A percentile compares a stretch with the other conserved stretches of the same genome.
Evolutionary conservation across 2,329 filamentous ascomycete species (phyloP).

Genomic region (Colletotrichum godetiae): DNA sequence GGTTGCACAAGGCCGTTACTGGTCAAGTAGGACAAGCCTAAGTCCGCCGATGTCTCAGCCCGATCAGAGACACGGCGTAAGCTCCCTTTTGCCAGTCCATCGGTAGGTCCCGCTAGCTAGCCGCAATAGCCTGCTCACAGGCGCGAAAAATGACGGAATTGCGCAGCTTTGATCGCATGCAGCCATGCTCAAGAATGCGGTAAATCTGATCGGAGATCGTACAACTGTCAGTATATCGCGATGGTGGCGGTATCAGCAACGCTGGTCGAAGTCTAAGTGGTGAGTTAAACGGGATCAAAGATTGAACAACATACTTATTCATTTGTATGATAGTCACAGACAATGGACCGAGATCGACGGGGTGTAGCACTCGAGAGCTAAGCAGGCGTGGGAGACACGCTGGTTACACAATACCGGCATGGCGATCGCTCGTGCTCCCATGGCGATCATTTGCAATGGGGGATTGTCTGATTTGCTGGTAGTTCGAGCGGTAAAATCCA

Average conservation of each 20-base stretch:
- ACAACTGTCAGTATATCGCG: no score
- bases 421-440: background rate
- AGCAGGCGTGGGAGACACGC: no score
- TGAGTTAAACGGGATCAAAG: background rate
- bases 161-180: slow-evolving; percentile 8
- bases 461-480: background rate
- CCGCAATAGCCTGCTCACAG: background rate
- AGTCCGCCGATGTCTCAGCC: background rate
- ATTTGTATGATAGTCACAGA: background rate
- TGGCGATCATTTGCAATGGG: background rate
- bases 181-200: background rate
- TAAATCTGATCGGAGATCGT: background rate
- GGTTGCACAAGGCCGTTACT: slow-evolving; percentile 6
- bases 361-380: background rate
- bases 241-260: no score
- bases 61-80: background rate
- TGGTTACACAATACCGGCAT: background rate
- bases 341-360: background rate
- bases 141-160: slow-evolving; percentile 14
- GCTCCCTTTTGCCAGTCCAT: background rate
- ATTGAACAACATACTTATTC: background rate
- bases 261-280: background rate
- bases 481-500: background rate
- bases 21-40: background rate
- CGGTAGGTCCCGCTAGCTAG: slow-evolving; percentile 6